Base-by-base conservation (phyloP, 164 flowering plant genomes). In the Dillenia suffruticosa region DNA sequence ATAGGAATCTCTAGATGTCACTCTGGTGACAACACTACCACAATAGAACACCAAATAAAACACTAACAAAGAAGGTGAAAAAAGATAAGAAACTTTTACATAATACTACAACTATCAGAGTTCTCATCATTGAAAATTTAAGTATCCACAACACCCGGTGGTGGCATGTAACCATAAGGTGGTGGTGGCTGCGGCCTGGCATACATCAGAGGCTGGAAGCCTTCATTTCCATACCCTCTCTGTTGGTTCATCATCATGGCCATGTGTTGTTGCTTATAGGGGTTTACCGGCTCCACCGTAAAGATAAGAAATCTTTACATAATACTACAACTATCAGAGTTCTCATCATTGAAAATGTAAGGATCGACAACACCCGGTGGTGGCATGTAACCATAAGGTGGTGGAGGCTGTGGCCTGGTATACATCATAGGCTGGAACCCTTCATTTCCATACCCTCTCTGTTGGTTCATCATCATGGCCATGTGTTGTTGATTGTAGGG, bases 381-480 rank as follows among this genome's bases (percentile, higher is more conserved):
- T 1, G 69, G 75, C 9, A 76, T 32, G 40, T 32, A 77, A 2
- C 66, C 73, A 56, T 77, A 82, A 40, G 62, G 59, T 49, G 66
- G 63, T 0, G 80, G 49, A 2, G 77, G 78, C 8, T 67, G 76
- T 1, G 73, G 86, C 71, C 76, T 58, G 0, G 78, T 70, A 22
- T 82, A 84, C 85, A 80, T 80, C 84, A 75, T 71, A 0, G 79
- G 86, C 5, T 74, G 82, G 61, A 63, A 71, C 85, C 76, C 80
- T 2, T 68, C 83, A 19, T 70, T 53, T 26, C 77, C 76, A 16
- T 61, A 53, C 10, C 55, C 59, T 12, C 62, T 63, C 58, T 77
- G 87, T 24, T 81, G 89, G 19, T 84, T 81, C 87, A 81, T 82
- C 86, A 80, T 76, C 79, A 77, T 77, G 1, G 73, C 79, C 89